phyloP scores from a whole-genome alignment of 306 rosid species.

The Amphicarpaea edgeworthii region DNA sequence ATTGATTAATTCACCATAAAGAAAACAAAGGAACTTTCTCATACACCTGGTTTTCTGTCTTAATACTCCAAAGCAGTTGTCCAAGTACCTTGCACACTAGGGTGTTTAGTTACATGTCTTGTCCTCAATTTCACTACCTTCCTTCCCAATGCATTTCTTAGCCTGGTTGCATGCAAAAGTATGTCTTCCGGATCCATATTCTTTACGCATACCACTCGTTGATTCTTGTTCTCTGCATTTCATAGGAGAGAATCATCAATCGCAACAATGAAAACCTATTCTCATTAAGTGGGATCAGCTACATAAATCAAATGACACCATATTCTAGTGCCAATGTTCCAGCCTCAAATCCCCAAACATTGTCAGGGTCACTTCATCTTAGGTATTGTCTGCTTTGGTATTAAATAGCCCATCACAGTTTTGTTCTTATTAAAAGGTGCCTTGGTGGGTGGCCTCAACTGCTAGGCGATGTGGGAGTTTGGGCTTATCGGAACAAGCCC shows the following conservation, averaged over 20 bases:
- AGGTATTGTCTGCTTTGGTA: too few species aligned
- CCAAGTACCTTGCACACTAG: slow-evolving; percentile 98
- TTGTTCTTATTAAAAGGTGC: too few species aligned
- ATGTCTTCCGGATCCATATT: slow-evolving; percentile 87
- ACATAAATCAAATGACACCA: background rate
- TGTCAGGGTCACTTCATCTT: too few species aligned
- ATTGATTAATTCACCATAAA: background rate
- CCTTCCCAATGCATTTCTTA: slow-evolving; percentile 89
- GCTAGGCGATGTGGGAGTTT: too few species aligned
- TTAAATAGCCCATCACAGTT: too few species aligned
- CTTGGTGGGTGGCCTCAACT: too few species aligned
- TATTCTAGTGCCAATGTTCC: too few species aligned
- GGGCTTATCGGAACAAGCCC: too few species aligned
- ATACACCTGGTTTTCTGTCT: slow-evolving; percentile 34
- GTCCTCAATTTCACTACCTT: slow-evolving; percentile 92
- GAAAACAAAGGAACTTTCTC: slow-evolving; percentile 38
- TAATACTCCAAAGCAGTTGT: slow-evolving; percentile 72
- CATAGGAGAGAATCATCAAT: slow-evolving; percentile 37
- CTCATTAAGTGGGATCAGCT: background rate
- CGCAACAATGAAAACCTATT: background rate
- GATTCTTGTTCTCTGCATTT: slow-evolving; percentile 69
- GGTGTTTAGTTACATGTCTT: slow-evolving; percentile 81
- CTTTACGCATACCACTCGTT: slow-evolving; percentile 83
- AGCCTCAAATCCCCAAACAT: too few species aligned
- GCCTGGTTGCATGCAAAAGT: slow-evolving; percentile 67